These are phyloP conservation scores for Trametes villosa DNA, from an alignment of 768 basidiomycete species.

Conservation along the genomic window DNA sequence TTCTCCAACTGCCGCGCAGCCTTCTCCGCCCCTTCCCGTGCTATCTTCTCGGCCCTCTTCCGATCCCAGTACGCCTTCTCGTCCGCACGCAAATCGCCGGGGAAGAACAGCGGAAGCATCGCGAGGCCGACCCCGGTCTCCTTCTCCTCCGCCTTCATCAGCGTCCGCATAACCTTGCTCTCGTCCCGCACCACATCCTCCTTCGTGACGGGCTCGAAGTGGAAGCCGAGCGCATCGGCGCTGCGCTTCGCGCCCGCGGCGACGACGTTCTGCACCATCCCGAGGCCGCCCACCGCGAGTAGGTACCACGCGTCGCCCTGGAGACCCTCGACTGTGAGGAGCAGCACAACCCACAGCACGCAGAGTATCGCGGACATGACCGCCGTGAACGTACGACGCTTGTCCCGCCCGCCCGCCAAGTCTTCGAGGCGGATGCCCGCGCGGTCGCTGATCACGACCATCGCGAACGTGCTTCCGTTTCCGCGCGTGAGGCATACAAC, in stretches of 20 bases:
- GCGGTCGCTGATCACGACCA: slow-evolving; percentile 37
- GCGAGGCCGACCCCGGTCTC: slow-evolving; percentile 21
- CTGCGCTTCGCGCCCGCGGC: slow-evolving; percentile 29
- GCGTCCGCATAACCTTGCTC: slow-evolving; percentile 24
- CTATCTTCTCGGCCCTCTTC: not conserved
- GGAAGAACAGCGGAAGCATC: slow-evolving; percentile 28
- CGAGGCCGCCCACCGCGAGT: slow-evolving; percentile 31
- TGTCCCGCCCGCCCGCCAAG: slow-evolving; percentile 33
- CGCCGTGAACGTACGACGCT: slow-evolving; percentile 15
- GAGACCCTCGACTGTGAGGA: slow-evolving; percentile 32
- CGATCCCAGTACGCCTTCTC: slow-evolving; percentile 21
- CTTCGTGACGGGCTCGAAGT: slow-evolving; percentile 27
- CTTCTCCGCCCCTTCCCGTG: not conserved
- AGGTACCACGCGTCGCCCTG: slow-evolving; percentile 30
- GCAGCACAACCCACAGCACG: slow-evolving; percentile 31
- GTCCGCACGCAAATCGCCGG: slow-evolving; percentile 22
- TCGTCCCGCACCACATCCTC: slow-evolving; percentile 12
- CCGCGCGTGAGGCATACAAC: slow-evolving; percentile 36
- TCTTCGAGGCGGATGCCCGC: slow-evolving; percentile 35
- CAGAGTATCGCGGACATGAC: slow-evolving; percentile 20
- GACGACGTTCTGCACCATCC: slow-evolving; percentile 34
- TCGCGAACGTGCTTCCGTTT: slow-evolving; percentile 35
- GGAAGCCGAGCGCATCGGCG: slow-evolving; percentile 30
- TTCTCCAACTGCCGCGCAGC: not conserved
- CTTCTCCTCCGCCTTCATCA: slow-evolving; percentile 21